Conservation (phyloP, 225 moss, liverwort and hornwort species). For the Antitrichia curtipendula region DNA sequence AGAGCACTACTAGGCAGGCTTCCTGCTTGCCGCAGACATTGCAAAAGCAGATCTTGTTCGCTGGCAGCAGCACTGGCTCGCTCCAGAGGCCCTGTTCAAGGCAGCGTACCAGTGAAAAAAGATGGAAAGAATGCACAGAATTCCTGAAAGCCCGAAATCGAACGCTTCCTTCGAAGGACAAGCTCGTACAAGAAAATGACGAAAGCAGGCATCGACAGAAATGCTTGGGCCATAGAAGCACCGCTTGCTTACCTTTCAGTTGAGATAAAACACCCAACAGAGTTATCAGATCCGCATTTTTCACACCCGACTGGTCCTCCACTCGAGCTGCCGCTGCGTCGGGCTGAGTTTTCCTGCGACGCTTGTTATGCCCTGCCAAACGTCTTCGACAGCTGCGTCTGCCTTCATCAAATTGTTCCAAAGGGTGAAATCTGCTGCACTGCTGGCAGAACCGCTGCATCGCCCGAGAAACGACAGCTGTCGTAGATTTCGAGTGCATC, state of each 20-base stretch:
- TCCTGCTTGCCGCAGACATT: slow-evolving; percentile 48
- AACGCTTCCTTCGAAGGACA: not conserved
- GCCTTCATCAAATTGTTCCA: slow-evolving; percentile 85
- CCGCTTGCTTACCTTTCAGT: slow-evolving; percentile 41
- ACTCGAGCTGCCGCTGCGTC: slow-evolving; percentile 58
- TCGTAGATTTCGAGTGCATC: slow-evolving; percentile 80
- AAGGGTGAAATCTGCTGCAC: slow-evolving; percentile 79
- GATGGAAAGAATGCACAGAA: not conserved
- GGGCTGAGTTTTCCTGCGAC: slow-evolving; percentile 83
- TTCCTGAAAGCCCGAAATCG: not conserved
- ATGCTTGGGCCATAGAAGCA: not conserved
- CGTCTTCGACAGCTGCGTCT: slow-evolving; percentile 93
- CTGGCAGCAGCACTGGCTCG: slow-evolving; percentile 46
- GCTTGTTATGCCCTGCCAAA: slow-evolving; percentile 82
- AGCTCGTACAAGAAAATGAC: not conserved
- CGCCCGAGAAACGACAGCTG: slow-evolving; percentile 56
- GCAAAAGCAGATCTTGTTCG: slow-evolving; percentile 59
- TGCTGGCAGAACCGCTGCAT: slow-evolving; percentile 99
- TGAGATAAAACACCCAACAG: slow-evolving; percentile 57
- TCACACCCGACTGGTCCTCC: slow-evolving; percentile 52
- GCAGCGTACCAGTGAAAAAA: not conserved
- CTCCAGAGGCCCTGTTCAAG: slow-evolving; percentile 36
- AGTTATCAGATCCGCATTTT: slow-evolving; percentile 54
- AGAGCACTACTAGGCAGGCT: not conserved
- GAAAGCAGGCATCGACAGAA: not conserved